Base-by-base conservation (phyloP, 352 stramenopile species). In the Globisporangium heterothallicum region DNA sequence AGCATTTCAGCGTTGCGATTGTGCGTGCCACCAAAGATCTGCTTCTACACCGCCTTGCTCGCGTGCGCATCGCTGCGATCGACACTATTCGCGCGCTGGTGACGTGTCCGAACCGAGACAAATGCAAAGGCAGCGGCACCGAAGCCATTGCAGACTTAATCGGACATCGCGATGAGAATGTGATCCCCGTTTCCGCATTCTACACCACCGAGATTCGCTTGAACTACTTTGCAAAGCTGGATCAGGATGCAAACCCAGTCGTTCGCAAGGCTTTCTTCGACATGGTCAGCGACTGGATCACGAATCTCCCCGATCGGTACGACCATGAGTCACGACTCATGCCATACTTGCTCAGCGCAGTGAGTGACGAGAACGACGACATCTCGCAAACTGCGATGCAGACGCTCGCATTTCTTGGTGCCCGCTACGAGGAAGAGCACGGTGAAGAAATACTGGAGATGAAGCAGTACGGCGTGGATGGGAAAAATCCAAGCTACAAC, bases 161-260 rank as follows among this genome's bases (percentile, higher is more conserved):
- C 24, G 96, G 93, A 14, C 97, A 97, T 64, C 76, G 87, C 35
- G 94, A 98, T 49, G 92, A 98, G 40, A 98, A 98, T 70, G 88
- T 98, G 30, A 86, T 98, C 45, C 85, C 90, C 4, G 84, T 98
- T 41, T 72, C 89, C 12, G 81, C 90, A 12, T 99, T 98, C 59
- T 99, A 98, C 61, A 82, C 81, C 24, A 36, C 74, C 13, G 80
- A 95, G 52, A 82, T 97, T 32, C 82, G 78, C 3, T 51, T 98
- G 36, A 99, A 99, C 64, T 91, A 88, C 59, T 88, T 98, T 50
- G 94, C 94, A 25, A 88, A 93, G 56, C 67, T 98, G 2, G 76
- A 93, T 30, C 83, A 92, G 53, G 91, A 98, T 65, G 61, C 63
- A 7, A 96, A 92, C 50, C 49, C 65, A 2, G 61, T 71, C 14